phyloP scores from a whole-genome alignment of 176 grass and related monocot genomes.

The Oryza rufipogon region DNA sequence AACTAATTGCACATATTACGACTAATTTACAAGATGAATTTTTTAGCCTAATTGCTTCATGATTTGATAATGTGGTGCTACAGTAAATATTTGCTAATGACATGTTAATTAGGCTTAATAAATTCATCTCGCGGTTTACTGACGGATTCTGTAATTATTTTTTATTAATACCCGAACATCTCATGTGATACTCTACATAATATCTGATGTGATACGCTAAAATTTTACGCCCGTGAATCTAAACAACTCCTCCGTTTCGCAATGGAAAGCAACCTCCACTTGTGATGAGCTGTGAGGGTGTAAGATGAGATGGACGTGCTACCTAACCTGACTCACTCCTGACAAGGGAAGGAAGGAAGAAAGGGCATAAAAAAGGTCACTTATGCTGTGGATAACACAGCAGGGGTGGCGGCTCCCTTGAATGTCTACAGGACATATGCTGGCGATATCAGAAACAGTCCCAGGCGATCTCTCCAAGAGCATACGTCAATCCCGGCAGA shows the following conservation, averaged over 20 bases:
- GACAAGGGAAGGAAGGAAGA: not conserved
- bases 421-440: not conserved
- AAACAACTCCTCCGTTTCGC: not conserved
- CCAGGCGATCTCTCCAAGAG: not conserved
- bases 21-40: too few species aligned
- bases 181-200: too few species aligned
- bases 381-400: constrained; percentile 22
- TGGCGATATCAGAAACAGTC: constrained; percentile 2
- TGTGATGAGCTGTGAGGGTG: not conserved
- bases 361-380: not conserved
- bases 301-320: constrained; percentile 11
- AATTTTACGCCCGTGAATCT: too few species aligned
- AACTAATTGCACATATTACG: too few species aligned
- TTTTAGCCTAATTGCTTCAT: too few species aligned
- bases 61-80: too few species aligned
- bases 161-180: too few species aligned
- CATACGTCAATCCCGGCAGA: constrained; percentile 11
- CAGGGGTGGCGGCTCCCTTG: constrained; percentile 12
- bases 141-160: too few species aligned
- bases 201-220: too few species aligned
- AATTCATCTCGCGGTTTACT: too few species aligned
- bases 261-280: constrained; percentile 18
- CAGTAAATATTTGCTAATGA: too few species aligned
- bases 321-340: constrained; percentile 24
- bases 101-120: too few species aligned